phyloP scores from a whole-genome alignment of 108 stramenopile genomes.

The Schizochytrium sp. region DNA sequence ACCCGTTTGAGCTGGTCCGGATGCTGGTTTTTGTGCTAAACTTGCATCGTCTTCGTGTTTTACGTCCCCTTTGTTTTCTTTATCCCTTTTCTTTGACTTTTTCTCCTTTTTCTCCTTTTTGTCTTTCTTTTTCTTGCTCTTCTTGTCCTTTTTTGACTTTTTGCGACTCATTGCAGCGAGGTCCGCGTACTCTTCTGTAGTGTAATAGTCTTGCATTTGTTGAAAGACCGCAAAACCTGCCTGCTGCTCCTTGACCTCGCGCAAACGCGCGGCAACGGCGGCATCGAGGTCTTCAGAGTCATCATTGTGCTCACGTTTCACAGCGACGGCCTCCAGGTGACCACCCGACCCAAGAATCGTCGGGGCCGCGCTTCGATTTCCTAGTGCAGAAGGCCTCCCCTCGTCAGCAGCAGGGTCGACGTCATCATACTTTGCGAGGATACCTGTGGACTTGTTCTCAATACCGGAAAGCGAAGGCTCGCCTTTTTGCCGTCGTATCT shows the following conservation, averaged over 20 bases:
- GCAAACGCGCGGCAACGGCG: neutral
- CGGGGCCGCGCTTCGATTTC: neutral
- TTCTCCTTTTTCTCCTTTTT: neutral
- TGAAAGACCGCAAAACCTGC: neutral
- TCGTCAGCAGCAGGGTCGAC: neutral
- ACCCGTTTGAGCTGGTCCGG: neutral
- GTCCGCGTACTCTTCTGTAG: neutral
- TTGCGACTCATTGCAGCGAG: neutral
- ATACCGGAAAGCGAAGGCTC: neutral
- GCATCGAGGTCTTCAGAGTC: neutral
- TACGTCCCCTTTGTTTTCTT: neutral
- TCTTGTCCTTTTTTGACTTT: neutral
- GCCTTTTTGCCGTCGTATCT: neutral
- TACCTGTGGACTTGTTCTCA: neutral
- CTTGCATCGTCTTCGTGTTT: too few species aligned
- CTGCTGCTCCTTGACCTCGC: neutral
- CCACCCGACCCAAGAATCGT: neutral
- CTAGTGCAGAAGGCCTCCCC: neutral
- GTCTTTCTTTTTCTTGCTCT: neutral
- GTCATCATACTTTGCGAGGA: neutral
- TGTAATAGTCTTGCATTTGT: constrained; percentile 12
- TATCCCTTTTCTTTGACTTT: neutral
- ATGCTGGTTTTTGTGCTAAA: too few species aligned
- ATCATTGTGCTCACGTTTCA: neutral
- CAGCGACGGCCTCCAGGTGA: neutral